Evolutionary conservation across 1,284 basidiomycete genomes (phyloP), one percentile per base, ranked within the genome.

Genomic region (Melanopsichium pennsylvanicum): DNA sequence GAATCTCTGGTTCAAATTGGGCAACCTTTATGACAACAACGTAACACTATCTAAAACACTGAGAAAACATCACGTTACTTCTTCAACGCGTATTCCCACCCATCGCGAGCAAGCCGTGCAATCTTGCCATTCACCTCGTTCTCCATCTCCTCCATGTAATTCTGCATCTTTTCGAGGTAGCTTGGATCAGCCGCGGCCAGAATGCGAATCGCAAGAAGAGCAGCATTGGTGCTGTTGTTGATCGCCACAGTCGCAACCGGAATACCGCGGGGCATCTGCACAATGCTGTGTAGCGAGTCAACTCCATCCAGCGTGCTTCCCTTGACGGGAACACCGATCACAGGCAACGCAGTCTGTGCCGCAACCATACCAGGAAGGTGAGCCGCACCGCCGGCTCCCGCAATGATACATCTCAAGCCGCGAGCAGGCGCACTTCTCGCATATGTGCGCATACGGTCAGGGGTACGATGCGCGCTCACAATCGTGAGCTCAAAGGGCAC

Each of bases 321-420:
- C 81, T 95, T 97, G 51, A 99, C 94, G 1, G 95, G 95, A 0
- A 99, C 95, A 23, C 96, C 95, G 38, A 99, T 88, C 2, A 99
- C 93, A 0, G 96, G 95, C 47, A 98, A 83, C 2, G 88, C 85
- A 0, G 94, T 97, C 88, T 97, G 89, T 12, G 91, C 89, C 2
- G 94, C 94, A 0, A 97, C 91, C 96, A 99, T 99, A 0, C 96
- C 96, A 0, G 96, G 95, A 10, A 99, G 83, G 83, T 99, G 95
- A 5, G 96, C 95, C 0, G 95, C 95, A 0, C 95, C 96, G 19
- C 95, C 96, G 1, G 96, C 95, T 10, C 95, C 95, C 2, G 95
- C 94, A 48, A 99, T 90, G 81, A 99, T 89, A 6, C 86, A 87
- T 38, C 89, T 83, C 37, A 88, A 71, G 0, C 95, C 96, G 16